Conservation (phyloP, 2,329 filamentous ascomycete genomes). For the Colletotrichum neosansevieriae region DNA sequence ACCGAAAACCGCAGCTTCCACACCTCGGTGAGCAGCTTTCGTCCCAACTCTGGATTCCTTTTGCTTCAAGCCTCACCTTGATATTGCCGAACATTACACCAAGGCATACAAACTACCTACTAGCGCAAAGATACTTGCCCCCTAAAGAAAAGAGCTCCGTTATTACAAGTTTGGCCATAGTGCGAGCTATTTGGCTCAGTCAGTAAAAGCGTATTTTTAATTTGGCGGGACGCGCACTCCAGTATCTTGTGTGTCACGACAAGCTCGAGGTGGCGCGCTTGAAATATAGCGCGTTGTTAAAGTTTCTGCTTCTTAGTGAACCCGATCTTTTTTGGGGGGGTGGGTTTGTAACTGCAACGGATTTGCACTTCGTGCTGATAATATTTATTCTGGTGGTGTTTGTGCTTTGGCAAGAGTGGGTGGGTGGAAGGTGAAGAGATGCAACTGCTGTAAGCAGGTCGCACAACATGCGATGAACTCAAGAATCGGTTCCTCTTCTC, state of each 20-base stretch:
- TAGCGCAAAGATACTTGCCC: not conserved
- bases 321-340: too few relatives aligned
- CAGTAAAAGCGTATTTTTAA: not conserved
- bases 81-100: not conserved
- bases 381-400: too few relatives aligned
- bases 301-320: not conserved
- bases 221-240: not conserved
- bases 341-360: too few relatives aligned
- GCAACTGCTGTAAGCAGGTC: too few relatives aligned
- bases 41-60: constrained; percentile 5
- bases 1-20: not conserved
- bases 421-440: too few relatives aligned
- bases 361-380: too few relatives aligned
- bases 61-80: not conserved
- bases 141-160: not conserved
- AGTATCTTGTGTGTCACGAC: constrained; percentile 1
- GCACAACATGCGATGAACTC: too few relatives aligned
- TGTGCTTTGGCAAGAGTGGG: too few relatives aligned
- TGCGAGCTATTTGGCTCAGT: constrained; percentile 8
- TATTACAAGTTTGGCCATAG: constrained; percentile 4
- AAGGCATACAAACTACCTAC: not conserved
- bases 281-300: not conserved
- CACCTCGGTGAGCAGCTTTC: constrained; percentile 10
- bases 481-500: too few relatives aligned
- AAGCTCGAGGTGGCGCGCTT: constrained; percentile 7